Evolutionary conservation across 2,329 filamentous ascomycete genomes (phyloP).

Genomic region (Fonsecaea multimorphosa): DNA sequence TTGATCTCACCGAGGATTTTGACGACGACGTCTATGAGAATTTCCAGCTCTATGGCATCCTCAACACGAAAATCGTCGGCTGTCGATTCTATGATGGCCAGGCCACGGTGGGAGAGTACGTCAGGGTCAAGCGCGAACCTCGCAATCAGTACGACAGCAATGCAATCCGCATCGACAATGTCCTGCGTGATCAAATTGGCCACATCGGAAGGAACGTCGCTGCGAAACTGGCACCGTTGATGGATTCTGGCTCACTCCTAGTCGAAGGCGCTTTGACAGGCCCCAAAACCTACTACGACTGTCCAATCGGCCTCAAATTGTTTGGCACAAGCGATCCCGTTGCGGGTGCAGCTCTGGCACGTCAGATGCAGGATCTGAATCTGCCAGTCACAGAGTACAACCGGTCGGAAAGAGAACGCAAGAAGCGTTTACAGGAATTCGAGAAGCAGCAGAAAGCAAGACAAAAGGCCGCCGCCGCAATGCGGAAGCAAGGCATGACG

Average conservation of each 20-base stretch:
- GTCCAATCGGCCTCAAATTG: slow-evolving; percentile 71
- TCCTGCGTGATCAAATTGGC: slow-evolving; percentile 75
- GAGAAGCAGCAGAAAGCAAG: slow-evolving; percentile 54
- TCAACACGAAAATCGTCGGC: slow-evolving; percentile 65
- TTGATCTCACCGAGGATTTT: slow-evolving; percentile 43
- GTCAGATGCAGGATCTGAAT: slow-evolving; percentile 67
- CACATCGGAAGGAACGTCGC: slow-evolving; percentile 73
- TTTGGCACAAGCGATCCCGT: slow-evolving; percentile 69
- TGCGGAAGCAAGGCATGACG: slow-evolving; percentile 31
- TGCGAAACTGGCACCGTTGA: slow-evolving; percentile 67
- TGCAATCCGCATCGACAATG: slow-evolving; percentile 79
- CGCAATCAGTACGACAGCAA: slow-evolving; percentile 73
- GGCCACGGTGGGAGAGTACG: slow-evolving; percentile 67
- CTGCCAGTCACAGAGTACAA: slow-evolving; percentile 62
- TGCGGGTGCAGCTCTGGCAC: slow-evolving; percentile 62
- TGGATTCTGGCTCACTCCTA: slow-evolving; percentile 64
- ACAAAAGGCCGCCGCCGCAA: slow-evolving; percentile 34
- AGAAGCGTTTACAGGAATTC: slow-evolving; percentile 60
- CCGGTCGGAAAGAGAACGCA: slow-evolving; percentile 62
- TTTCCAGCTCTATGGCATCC: slow-evolving; percentile 50
- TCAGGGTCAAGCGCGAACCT: slow-evolving; percentile 69
- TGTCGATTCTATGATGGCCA: slow-evolving; percentile 67
- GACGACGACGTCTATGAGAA: slow-evolving; percentile 47
- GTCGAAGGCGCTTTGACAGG: slow-evolving; percentile 75
- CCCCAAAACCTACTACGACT: slow-evolving; percentile 70